Percentiles rank a stretch among this genome's conserved stretches.
Conservation (phyloP, 2,329 filamentous ascomycete species). For the Mariannaea elegans region DNA sequence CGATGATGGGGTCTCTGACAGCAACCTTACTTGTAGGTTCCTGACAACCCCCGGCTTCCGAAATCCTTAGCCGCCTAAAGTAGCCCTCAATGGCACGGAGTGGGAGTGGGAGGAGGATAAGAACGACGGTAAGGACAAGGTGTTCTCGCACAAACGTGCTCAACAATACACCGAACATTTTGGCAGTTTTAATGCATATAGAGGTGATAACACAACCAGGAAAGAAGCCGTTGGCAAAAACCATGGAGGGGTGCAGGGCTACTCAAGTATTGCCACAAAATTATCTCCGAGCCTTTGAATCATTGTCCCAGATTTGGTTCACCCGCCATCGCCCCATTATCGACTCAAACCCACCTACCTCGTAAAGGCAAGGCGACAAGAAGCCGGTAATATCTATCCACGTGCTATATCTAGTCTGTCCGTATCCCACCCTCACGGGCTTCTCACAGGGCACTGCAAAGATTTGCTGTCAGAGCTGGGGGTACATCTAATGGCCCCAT, state of each 20-base stretch:
- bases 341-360: conserved; percentile 6
- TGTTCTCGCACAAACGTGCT: conserved; percentile 29
- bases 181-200: conserved; percentile 11
- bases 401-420: conserved; percentile 12
- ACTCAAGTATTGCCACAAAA: conserved; percentile 34
- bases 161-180: conserved; percentile 30
- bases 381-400: conserved; percentile 10
- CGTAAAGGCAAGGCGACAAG: background rate
- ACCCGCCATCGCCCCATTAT: conserved; percentile 23
- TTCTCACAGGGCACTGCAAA: conserved; percentile 11
- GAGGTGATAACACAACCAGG: conserved; percentile 4
- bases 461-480: conserved; percentile 14
- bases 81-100: conserved; percentile 22
- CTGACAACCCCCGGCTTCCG: conserved; percentile 36
- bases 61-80: conserved; percentile 27
- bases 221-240: conserved; percentile 25
- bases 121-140: conserved; percentile 25
- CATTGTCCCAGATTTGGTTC: conserved; percentile 38
- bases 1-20: conserved; percentile 44
- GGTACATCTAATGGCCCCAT: conserved; percentile 7
- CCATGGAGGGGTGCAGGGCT: conserved; percentile 24
- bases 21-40: conserved; percentile 32
- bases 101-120: conserved; percentile 31
- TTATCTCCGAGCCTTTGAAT: conserved; percentile 39
- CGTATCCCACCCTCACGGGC: conserved; percentile 18